Conservation (phyloP, 345 rosid species). For the Salix dunnii region DNA sequence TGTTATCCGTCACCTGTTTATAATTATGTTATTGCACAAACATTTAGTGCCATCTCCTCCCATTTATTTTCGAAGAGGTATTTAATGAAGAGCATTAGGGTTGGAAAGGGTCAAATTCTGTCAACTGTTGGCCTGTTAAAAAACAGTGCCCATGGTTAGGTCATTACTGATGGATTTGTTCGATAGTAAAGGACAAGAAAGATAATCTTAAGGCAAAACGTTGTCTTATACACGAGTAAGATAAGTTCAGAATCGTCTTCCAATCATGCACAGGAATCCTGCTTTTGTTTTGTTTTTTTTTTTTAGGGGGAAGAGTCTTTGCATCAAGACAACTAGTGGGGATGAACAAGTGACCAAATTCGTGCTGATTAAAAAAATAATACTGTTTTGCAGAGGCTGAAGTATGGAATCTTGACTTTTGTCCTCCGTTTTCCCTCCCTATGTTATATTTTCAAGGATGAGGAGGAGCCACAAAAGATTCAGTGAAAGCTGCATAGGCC, state of each 20-base stretch:
- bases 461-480: constrained; percentile 16
- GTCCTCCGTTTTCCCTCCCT: neutral
- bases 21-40: too few species aligned
- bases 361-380: neutral
- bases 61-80: neutral
- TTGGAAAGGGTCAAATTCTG: neutral
- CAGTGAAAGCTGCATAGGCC: constrained; percentile 15
- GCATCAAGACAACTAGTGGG: constrained; percentile 16
- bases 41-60: neutral
- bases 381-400: constrained; percentile 6
- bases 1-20: neutral
- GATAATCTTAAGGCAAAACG: neutral
- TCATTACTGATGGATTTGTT: neutral
- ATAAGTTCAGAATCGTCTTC: too few species aligned
- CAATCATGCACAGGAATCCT: neutral
- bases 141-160: neutral
- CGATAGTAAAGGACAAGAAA: neutral
- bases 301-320: constrained; percentile 17
- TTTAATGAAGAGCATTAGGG: neutral
- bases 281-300: neutral
- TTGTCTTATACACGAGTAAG: neutral
- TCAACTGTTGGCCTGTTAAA: neutral
- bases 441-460: neutral
- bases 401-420: constrained; percentile 31
- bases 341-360: constrained; percentile 16